These are phyloP conservation scores for Cryptococcus maquisensis DNA, from an alignment of 1,284 basidiomycete genomes.

Conservation along the genomic window DNA sequence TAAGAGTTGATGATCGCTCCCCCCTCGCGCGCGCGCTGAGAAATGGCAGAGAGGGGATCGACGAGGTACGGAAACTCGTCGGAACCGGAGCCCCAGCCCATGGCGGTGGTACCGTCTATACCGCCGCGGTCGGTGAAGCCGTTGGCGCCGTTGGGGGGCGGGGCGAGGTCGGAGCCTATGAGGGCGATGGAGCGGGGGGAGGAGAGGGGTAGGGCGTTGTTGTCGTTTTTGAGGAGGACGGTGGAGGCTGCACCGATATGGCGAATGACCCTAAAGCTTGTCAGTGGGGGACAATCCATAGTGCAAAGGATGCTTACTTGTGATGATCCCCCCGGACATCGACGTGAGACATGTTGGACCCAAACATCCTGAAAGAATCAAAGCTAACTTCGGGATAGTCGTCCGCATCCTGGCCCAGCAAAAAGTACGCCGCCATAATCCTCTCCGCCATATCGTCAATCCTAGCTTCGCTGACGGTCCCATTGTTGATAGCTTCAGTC, in stretches of 20 bases:
- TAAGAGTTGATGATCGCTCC: constrained; percentile 52
- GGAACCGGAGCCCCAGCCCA: constrained; percentile 75
- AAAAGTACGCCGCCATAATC: constrained; percentile 62
- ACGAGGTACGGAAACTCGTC: constrained; percentile 53
- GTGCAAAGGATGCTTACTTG: constrained; percentile 29
- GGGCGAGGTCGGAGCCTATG: constrained; percentile 66
- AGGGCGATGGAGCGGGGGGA: constrained; percentile 53
- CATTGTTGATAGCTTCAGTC: constrained; percentile 56
- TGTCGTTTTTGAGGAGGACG: constrained; percentile 68
- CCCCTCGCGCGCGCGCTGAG: constrained; percentile 56
- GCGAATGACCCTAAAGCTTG: constrained; percentile 57
- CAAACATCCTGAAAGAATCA: constrained; percentile 17
- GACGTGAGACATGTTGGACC: constrained; percentile 55
- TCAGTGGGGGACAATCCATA: not conserved
- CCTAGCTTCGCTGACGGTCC: constrained; percentile 54
- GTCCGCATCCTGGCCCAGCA: constrained; percentile 59
- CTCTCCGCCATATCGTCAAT: constrained; percentile 63
- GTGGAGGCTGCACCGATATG: constrained; percentile 69
- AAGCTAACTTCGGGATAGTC: constrained; percentile 54
- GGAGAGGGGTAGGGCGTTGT: constrained; percentile 58
- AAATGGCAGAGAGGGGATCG: constrained; percentile 65
- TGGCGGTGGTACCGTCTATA: constrained; percentile 60
- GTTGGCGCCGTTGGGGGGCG: constrained; percentile 66
- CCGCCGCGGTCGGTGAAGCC: constrained; percentile 60
- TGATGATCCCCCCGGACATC: constrained; percentile 72